Conservation (phyloP, 2,329 filamentous ascomycete genomes). For the Lomentospora prolificans region DNA sequence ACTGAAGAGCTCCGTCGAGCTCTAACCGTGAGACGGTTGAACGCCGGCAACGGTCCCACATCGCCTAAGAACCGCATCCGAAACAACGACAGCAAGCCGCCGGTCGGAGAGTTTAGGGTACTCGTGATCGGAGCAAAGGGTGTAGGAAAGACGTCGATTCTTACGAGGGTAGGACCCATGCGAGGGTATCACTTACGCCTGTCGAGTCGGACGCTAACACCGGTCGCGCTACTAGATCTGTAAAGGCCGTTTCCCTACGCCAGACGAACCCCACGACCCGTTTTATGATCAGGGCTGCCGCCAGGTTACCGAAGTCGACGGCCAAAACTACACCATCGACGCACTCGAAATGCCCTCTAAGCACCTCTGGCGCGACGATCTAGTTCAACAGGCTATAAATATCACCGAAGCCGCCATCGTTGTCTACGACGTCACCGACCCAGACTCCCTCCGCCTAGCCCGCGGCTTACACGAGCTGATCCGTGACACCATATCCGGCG, state of each 20-base stretch:
- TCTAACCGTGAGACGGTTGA: slow-evolving; percentile 7
- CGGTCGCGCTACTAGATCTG: slow-evolving; percentile 19
- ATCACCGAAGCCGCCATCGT: slow-evolving; percentile 30
- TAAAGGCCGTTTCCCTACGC: slow-evolving; percentile 17
- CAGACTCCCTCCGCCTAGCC: slow-evolving; percentile 18
- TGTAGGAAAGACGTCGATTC: slow-evolving; percentile 30
- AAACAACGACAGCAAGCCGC: slow-evolving; percentile 11
- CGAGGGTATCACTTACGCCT: too few relatives aligned
- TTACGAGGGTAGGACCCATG: slow-evolving; percentile 22
- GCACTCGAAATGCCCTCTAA: slow-evolving; percentile 25
- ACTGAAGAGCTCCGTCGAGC: slow-evolving; percentile 11
- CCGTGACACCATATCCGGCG: slow-evolving; percentile 11
- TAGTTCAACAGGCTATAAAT: slow-evolving; percentile 25
- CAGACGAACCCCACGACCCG: slow-evolving; percentile 15
- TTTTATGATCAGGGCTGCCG: slow-evolving; percentile 22
- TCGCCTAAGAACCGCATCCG: neutral
- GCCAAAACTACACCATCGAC: slow-evolving; percentile 22
- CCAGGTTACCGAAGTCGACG: slow-evolving; percentile 22
- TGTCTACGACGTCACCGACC: slow-evolving; percentile 22
- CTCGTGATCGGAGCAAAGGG: slow-evolving; percentile 28
- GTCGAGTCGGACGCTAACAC: too few relatives aligned
- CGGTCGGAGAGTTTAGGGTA: slow-evolving; percentile 26
- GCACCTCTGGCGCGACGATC: slow-evolving; percentile 20
- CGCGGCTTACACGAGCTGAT: slow-evolving; percentile 16
- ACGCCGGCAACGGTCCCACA: neutral